A percentile compares a stretch with the other conserved stretches of the same genome.
phyloP scores from a whole-genome alignment of 768 basidiomycete genomes.

The Pleurotus djamor region DNA sequence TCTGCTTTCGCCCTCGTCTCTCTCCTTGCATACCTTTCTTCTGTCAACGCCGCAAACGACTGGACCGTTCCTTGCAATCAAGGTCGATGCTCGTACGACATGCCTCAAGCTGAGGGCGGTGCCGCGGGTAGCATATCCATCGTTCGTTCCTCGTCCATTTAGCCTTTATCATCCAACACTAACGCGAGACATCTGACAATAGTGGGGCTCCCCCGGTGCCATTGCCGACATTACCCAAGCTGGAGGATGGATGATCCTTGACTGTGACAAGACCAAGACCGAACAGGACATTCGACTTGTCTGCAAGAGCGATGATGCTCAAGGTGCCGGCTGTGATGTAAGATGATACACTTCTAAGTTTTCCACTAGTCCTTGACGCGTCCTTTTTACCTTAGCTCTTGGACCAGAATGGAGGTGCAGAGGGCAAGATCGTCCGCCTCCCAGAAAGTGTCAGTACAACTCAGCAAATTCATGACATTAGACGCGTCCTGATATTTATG shows the following conservation, averaged over 20 bases:
- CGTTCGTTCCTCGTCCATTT: neutral
- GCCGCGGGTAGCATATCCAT: neutral
- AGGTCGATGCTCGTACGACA: neutral
- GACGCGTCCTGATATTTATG: neutral
- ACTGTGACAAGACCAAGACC: neutral
- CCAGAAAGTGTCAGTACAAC: conserved; percentile 42
- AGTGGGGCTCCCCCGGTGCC: neutral
- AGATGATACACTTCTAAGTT: neutral
- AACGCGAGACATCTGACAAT: neutral
- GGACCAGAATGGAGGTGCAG: conserved; percentile 31
- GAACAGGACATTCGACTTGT: neutral
- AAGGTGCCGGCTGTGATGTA: neutral
- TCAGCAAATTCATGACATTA: neutral
- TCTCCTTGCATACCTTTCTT: neutral
- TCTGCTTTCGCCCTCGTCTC: conserved; percentile 1
- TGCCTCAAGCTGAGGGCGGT: neutral
- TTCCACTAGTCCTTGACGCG: neutral
- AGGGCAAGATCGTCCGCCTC: conserved; percentile 50
- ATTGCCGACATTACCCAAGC: neutral
- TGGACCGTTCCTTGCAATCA: neutral
- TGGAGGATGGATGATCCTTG: neutral
- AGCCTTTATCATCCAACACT: neutral
- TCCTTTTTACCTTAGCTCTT: conserved; percentile 22
- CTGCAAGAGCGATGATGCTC: neutral
- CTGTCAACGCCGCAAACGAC: neutral